Base-by-base conservation (phyloP, 2,329 filamentous ascomycete genomes). In the Arachnomyces sp. region DNA sequence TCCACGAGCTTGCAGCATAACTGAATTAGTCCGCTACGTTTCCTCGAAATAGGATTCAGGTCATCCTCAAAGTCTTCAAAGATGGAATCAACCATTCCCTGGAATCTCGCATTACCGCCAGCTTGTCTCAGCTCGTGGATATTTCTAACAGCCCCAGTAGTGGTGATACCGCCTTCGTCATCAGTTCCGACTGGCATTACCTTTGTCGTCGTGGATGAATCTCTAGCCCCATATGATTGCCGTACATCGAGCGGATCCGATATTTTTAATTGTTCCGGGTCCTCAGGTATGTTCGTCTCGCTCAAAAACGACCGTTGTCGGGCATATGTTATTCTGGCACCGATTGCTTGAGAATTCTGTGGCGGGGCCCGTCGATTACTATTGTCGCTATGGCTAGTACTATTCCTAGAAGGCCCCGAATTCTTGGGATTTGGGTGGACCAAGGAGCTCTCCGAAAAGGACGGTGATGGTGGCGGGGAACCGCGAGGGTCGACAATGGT, bases 111-210 rank as follows among this genome's bases (percentile, higher is more conserved):
- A 46, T 77, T 77, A 25, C 71, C 68, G 2, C 78, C 78, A 38
- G 73, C 69, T 31, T 73, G 74, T 40, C 77, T 68, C 28, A 82
- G 65, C 53, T 82, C 78, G 47, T 82, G 77, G 17, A 80, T 75
- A 40, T 73, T 77, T 43, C 74, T 69, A 34, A 78, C 66, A 17
- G 61, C 54, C 14, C 62, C 61, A 52, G 63, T 52, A 41, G 60
- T 51, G 34, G 44, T 36, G 38, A 48, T 61, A 29, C 68, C 63
- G 21, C 64, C 64, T 11, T 71, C 68, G 11, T 74, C 73, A 7
- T 71, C 67, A 4, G 71, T 65, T 12, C 59, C 45, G 34, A 51
- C 30, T 57, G 53, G 21, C 21, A 25, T 25, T 9, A 5, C 9
- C 21, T 25, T 25, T 9, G 5, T n/a, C 51, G 36, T 15, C 45